Base-by-base conservation (phyloP, 805 yeast species). In the Lachancea thermotolerans region DNA sequence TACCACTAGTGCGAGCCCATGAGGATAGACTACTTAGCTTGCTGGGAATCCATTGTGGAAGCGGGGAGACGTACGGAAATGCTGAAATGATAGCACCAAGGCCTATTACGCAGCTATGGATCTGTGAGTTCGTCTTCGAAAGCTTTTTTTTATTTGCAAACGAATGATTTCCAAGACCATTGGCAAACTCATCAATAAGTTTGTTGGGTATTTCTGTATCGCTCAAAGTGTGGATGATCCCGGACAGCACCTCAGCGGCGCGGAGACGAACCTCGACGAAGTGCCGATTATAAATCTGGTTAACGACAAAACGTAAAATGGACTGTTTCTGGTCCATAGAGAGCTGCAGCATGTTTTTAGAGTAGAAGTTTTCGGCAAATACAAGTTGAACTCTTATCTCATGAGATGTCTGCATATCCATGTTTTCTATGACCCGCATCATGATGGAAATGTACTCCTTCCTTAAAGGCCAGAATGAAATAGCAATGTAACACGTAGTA, bases 41-140 rank as follows among this genome's bases (percentile, higher is more conserved):
- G 8, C 70, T 66, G 0, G 98, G 97, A 15, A 91, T 73, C 97
- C 97, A 93, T 25, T 53, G 44, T 1, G 99, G 98, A 2, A 95
- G 90, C 0, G 99, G 99, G 1, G 95, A 83, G 2, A 73, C 69
- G 57, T 89, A 93, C 2, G 98, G 91, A 65, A 85, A 93, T 0
- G 98, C 97, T 39, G 82, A 80, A 1, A 93, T 78, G 36, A 91
- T 67, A 0, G 97, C 86, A 8, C 97, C 95, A 2, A 91, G 67
- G 0, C 97, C 98, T 18, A 93, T 67, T 0, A 90, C 81, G 2
- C 95, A 88, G 2, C 95, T 95, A 60, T 91, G 98, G 3, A 88
- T 66, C 2, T 66, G 64, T 6, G 75, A 67, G 10, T 68, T 59
- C 15, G 71, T 70, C 35, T 60, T 57, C 2, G 75, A 54, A 6